Percentiles rank a stretch among this genome's conserved stretches.
These are phyloP conservation scores for Heteromeles arbutifolia DNA, from an alignment of 306 rosid genomes.

Conservation along the genomic window DNA sequence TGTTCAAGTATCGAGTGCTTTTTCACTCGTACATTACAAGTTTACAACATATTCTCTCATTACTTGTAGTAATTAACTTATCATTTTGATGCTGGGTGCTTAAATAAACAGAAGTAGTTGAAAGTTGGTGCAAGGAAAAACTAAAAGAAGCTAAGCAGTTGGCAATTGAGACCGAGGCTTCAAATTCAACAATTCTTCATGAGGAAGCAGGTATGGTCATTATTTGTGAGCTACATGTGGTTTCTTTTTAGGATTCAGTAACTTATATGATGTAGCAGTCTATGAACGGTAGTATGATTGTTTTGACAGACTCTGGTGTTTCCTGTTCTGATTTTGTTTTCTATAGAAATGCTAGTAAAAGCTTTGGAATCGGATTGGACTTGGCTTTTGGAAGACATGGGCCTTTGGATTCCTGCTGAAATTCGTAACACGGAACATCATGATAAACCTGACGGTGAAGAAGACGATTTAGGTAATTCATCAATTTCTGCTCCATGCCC, in stretches of 20 bases:
- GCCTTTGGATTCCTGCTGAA: slow-evolving; percentile 79
- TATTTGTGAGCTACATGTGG: background rate
- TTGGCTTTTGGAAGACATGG: slow-evolving; percentile 63
- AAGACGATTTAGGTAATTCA: slow-evolving; percentile 49
- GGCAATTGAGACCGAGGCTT: slow-evolving; percentile 15
- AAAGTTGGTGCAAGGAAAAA: slow-evolving; percentile 78
- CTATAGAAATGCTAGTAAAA: slow-evolving; percentile 52
- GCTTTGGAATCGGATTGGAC: slow-evolving; percentile 80
- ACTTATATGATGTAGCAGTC: background rate
- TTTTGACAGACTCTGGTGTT: background rate
- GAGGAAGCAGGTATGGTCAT: slow-evolving; percentile 65
- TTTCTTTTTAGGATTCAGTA: background rate
- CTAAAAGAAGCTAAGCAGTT: slow-evolving; percentile 47
- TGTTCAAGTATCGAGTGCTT: background rate
- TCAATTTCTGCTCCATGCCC: background rate
- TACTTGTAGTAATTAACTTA: background rate
- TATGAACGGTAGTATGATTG: slow-evolving; percentile 1
- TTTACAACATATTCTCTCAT: background rate
- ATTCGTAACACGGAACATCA: slow-evolving; percentile 49
- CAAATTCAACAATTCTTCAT: slow-evolving; percentile 36
- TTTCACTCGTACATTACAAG: background rate
- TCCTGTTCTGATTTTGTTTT: slow-evolving; percentile 14
- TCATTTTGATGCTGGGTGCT: slow-evolving; percentile 6
- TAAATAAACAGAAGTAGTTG: slow-evolving; percentile 50
- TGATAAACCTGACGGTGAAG: slow-evolving; percentile 64